These are phyloP conservation scores for Seiridium unicorne DNA, from an alignment of 2,329 filamentous ascomycete genomes.

Conservation along the genomic window DNA sequence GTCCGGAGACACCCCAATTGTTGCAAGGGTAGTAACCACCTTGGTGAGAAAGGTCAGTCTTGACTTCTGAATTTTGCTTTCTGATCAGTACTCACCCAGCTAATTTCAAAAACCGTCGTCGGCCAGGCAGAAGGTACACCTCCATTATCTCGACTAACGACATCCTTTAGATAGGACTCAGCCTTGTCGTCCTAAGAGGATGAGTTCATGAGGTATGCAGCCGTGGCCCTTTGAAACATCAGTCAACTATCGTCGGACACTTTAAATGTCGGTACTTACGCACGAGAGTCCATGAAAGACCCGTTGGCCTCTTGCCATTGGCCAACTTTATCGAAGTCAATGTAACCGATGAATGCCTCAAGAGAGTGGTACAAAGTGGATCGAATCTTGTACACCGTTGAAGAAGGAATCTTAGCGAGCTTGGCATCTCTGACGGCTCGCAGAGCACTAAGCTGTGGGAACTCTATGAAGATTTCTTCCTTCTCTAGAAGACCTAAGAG, in stretches of 20 bases:
- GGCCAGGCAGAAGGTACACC: background rate
- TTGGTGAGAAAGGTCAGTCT: too few relatives aligned
- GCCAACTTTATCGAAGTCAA: slow-evolving; percentile 27
- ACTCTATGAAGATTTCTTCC: background rate
- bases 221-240: background rate
- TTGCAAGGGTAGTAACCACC: too few relatives aligned
- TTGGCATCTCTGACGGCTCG: slow-evolving; percentile 13
- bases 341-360: slow-evolving; percentile 30
- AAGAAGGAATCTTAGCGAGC: slow-evolving; percentile 18
- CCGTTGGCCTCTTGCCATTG: background rate
- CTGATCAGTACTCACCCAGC: background rate
- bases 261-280: background rate
- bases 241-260: too few relatives aligned
- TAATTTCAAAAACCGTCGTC: background rate
- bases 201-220: background rate
- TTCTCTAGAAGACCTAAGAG: background rate
- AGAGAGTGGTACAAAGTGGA: slow-evolving; percentile 30
- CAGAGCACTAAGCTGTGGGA: slow-evolving; percentile 15
- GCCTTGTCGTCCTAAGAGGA: background rate
- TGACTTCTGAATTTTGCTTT: background rate
- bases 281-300: background rate
- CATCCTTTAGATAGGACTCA: background rate
- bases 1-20: too few relatives aligned
- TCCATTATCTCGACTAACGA: background rate
- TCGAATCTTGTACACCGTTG: slow-evolving; percentile 19